These are phyloP conservation scores for Pelargonium myrrhifolium DNA, from an alignment of 441 rosid species.

Conservation along the genomic window DNA sequence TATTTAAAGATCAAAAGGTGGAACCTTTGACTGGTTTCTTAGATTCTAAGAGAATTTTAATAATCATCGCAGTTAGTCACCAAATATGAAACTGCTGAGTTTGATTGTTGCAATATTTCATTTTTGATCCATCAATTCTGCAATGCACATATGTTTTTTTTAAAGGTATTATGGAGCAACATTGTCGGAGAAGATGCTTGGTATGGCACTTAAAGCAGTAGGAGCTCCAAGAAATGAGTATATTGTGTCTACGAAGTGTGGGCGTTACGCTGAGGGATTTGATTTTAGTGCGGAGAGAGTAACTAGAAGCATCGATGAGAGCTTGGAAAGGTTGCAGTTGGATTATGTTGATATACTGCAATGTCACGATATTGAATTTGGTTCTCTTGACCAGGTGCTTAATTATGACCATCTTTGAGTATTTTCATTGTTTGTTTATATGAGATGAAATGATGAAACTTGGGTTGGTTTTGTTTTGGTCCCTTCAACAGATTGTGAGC, in stretches of 20 bases:
- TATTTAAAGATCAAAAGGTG: background rate
- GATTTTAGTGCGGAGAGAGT: slow-evolving; percentile 94
- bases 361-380: slow-evolving; percentile 74
- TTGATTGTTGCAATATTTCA: background rate
- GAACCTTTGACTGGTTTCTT: background rate
- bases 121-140: too few species aligned
- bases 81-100: background rate
- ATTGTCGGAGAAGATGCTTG: slow-evolving; percentile 84
- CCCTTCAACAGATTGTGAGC: slow-evolving; percentile 49
- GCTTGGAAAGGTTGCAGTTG: slow-evolving; percentile 72
- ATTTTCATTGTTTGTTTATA: background rate
- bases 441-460: background rate
- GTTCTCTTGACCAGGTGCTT: slow-evolving; percentile 49
- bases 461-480: slow-evolving; percentile 12
- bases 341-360: slow-evolving; percentile 82
- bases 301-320: slow-evolving; percentile 75
- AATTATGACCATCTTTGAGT: too few species aligned
- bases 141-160: background rate
- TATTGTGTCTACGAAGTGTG: slow-evolving; percentile 83
- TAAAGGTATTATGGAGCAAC: slow-evolving; percentile 82
- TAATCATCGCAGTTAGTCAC: background rate
- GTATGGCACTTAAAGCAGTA: slow-evolving; percentile 69
- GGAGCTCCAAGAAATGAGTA: slow-evolving; percentile 65
- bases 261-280: slow-evolving; percentile 67
- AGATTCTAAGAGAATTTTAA: background rate